A percentile compares a stretch with the other conserved stretches of the same genome.
Conservation (phyloP, 2,329 filamentous ascomycete species). For the Pezicula neosporulosa region DNA sequence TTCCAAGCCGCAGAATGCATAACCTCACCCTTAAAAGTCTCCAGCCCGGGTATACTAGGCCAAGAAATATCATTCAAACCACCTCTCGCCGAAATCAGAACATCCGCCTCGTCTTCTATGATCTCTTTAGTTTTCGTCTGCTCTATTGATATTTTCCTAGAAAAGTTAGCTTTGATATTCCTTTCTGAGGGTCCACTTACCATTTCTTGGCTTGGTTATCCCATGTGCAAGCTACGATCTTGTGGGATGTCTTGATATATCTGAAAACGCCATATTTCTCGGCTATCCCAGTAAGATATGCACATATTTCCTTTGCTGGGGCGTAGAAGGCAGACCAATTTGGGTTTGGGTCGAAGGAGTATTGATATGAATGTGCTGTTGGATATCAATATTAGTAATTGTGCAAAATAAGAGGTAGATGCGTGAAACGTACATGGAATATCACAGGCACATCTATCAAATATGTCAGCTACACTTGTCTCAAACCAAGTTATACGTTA, state of each 20-base stretch:
- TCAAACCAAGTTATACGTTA: too few species aligned
- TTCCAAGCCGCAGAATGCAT: conserved; percentile 44
- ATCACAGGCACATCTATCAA: conserved; percentile 6
- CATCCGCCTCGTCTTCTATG: conserved; percentile 4
- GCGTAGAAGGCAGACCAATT: conserved; percentile 14
- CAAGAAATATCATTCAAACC: conserved; percentile 19
- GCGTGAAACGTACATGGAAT: background rate
- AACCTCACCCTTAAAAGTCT: conserved; percentile 40
- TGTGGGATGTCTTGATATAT: conserved; percentile 4
- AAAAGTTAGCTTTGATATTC: background rate
- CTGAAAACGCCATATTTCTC: conserved; percentile 6
- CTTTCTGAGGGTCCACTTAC: conserved; percentile 6
- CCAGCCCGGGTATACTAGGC: conserved; percentile 41
- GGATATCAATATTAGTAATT: background rate
- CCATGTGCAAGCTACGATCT: conserved; percentile 5
- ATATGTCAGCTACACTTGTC: too few species aligned
- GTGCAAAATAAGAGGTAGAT: background rate
- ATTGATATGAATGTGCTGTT: conserved; percentile 10
- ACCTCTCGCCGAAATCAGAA: conserved; percentile 5
- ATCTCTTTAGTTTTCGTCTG: conserved; percentile 18
- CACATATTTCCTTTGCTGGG: conserved; percentile 8
- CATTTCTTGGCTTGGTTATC: conserved; percentile 5
- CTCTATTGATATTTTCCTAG: conserved; percentile 32
- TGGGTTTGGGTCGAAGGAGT: conserved; percentile 9
- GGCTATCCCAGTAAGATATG: conserved; percentile 10